Evolutionary conservation across 305 asterid genomes (phyloP), one percentile per base, ranked within the genome.

Genomic region (Fraxinus ornus): DNA sequence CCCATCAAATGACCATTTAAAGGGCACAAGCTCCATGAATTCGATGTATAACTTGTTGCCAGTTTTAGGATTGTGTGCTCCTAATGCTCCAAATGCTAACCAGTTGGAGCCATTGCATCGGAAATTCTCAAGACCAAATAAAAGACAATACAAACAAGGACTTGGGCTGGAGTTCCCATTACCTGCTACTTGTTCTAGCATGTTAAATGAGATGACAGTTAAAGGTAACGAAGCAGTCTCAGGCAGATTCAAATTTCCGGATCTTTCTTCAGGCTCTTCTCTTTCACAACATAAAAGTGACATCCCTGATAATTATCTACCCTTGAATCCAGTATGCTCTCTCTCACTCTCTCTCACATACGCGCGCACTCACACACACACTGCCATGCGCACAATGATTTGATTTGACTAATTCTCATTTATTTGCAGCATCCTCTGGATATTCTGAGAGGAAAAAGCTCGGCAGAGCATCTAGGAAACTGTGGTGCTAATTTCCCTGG

Each of bases 61-160:
- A 13, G 94, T 95, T 78, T 82, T 94, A 57, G 98, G 99, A 83
- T 88, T 95, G 10, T 91, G 94, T 86, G 99, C 98, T 12, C 98
- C 99, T 78, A 94, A 94, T 89, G 99, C 94, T 28, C 76, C 76
- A 30, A 70, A 70, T 13, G 98, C 92, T 24, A 88, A 86, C 78
- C 89, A 78, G 75, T 81, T 78, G 86, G 97, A 91, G 88, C 77
- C 85, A 39, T 75, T 82, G 84, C 90, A 83, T 32, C 81, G 88
- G 24, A 90, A 78, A 81, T 17, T 86, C 80, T 85, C 89, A 1
- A 89, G 87, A 80, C 72, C 92, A 57, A 70, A 75, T 79, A 88
- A 83, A 49, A 86, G 88, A 77, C 91, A 88, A 76, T 83, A 78
- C 80, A 90, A 86, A 83, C 94, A 86, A 68, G 88, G 91, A 73